Percentiles rank a stretch among this genome's conserved stretches.
Conservation (phyloP, 2,329 filamentous ascomycete species). For the Aspergillus sp. region DNA sequence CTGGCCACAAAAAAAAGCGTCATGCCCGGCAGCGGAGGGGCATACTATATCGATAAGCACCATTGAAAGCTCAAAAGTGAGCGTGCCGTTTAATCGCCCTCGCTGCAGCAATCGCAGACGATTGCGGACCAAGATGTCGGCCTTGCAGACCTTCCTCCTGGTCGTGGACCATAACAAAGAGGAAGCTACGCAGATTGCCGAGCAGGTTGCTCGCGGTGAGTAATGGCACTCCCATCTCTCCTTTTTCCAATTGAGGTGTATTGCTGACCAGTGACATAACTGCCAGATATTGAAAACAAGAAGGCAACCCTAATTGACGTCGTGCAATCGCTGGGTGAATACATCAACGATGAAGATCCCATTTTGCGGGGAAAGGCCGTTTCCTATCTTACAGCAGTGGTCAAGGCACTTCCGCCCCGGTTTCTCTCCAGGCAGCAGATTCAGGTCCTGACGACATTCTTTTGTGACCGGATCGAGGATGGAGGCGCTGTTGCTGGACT, state of each 20-base stretch:
- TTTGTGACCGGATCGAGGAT: slow-evolving; percentile 57
- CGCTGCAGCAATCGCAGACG: not conserved
- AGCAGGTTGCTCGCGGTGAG: slow-evolving; percentile 37
- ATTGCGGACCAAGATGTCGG: slow-evolving; percentile 36
- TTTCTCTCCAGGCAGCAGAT: slow-evolving; percentile 54
- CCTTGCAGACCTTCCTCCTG: slow-evolving; percentile 42
- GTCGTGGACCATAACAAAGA: slow-evolving; percentile 40
- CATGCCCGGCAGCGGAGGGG: slow-evolving; percentile 11
- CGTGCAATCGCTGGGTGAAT: slow-evolving; percentile 57
- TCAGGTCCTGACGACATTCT: slow-evolving; percentile 55
- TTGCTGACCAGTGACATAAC: not conserved
- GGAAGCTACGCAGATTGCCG: slow-evolving; percentile 39
- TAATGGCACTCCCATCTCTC: not conserved
- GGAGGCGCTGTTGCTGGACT: slow-evolving; percentile 53
- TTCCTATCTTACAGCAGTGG: slow-evolving; percentile 37
- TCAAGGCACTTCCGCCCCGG: slow-evolving; percentile 44
- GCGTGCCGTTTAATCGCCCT: not conserved
- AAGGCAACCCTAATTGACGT: slow-evolving; percentile 54
- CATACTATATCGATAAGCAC: not conserved
- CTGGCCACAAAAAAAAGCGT: slow-evolving; percentile 14
- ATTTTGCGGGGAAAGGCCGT: slow-evolving; percentile 52
- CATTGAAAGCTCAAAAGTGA: no score
- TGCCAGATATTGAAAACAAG: slow-evolving; percentile 49
- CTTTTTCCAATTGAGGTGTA: not conserved
- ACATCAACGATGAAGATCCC: slow-evolving; percentile 58